phyloP scores from a whole-genome alignment of 1,284 basidiomycete species.

The Cryptococcus hybrid region DNA sequence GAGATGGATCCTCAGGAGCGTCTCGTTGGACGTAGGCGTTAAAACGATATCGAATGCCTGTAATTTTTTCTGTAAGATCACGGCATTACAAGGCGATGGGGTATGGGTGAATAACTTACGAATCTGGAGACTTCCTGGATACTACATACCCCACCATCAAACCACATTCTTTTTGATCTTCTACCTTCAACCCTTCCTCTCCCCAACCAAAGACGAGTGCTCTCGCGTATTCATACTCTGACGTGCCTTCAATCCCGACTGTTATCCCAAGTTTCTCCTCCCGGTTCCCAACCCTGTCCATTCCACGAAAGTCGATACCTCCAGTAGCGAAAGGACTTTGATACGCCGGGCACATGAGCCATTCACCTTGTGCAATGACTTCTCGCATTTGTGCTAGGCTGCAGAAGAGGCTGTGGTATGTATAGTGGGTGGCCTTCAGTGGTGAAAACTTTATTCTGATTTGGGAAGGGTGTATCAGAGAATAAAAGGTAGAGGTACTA shows the following conservation, averaged over 20 bases:
- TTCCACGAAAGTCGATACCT: background rate
- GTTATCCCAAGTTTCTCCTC: slow-evolving; percentile 53
- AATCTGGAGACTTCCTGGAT: slow-evolving; percentile 66
- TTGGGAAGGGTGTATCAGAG: slow-evolving; percentile 72
- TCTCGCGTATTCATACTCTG: slow-evolving; percentile 74
- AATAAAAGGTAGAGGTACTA: slow-evolving; percentile 91
- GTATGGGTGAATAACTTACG: slow-evolving; percentile 55
- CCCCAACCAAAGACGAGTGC: slow-evolving; percentile 59
- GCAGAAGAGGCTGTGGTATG: slow-evolving; percentile 59
- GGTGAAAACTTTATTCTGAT: slow-evolving; percentile 70
- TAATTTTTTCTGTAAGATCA: background rate
- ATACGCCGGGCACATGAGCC: slow-evolving; percentile 71
- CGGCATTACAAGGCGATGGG: no score
- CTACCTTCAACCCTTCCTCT: slow-evolving; percentile 20
- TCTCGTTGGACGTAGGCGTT: background rate
- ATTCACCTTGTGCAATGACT: slow-evolving; percentile 63
- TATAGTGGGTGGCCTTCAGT: slow-evolving; percentile 90
- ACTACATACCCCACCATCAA: slow-evolving; percentile 67
- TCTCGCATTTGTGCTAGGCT: slow-evolving; percentile 59
- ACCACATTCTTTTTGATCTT: slow-evolving; percentile 54
- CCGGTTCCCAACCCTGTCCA: background rate
- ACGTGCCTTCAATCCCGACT: slow-evolving; percentile 66
- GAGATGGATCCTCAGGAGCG: slow-evolving; percentile 50
- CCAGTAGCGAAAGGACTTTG: slow-evolving; percentile 46
- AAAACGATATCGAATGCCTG: slow-evolving; percentile 63